Base-by-base conservation (phyloP, 495 filamentous ascomycete species). In the Lophium mytilinum region DNA sequence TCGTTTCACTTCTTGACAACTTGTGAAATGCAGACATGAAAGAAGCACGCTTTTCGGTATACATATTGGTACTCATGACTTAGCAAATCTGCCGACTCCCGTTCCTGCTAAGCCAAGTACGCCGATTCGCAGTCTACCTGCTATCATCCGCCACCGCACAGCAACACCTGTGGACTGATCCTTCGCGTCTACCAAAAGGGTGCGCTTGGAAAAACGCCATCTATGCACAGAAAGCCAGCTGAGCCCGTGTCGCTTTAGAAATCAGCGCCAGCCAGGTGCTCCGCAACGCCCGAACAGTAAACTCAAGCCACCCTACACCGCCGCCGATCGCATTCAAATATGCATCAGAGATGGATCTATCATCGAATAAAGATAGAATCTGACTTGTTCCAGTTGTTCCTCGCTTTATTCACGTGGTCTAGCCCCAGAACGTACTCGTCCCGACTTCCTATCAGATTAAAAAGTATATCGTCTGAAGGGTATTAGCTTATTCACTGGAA, bases 371-470 rank as follows among this genome's bases (percentile, higher is more conserved):
- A 84, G 64, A 87, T 83, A 51, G 79, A 80, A 65, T 87, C 83
- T 39, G 76, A 76, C 62, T 78, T 76, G 60, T 70, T 75, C 76
- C 78, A 83, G 63, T 80, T 79, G 62, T 71, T 78, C 41, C 76
- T 70, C 49, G 72, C 76, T 73, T 84, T 89, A 73, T 95, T 92
- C 52, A 83, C 76, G 71, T 99, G 92, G 68, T 99, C 94, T 50
- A 99, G 75, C 19, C 90, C 93, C 40, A 99, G 82, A 51, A 80
- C 72, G 9, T 56, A 52, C 63, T 97, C 94, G 48, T 96, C 90
- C 11, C 80, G 71, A 24, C 76, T 76, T 9, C 72, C 72, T 14
- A 83, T 77, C 55, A 89, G 74, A 40, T 95, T 87, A 55, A 81
- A 88, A 17, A 96, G 78, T 17, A 93, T 78, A 60, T 95, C 88